Base-by-base conservation (phyloP, 2,329 filamentous ascomycete species). In the Xylariales sp. region DNA sequence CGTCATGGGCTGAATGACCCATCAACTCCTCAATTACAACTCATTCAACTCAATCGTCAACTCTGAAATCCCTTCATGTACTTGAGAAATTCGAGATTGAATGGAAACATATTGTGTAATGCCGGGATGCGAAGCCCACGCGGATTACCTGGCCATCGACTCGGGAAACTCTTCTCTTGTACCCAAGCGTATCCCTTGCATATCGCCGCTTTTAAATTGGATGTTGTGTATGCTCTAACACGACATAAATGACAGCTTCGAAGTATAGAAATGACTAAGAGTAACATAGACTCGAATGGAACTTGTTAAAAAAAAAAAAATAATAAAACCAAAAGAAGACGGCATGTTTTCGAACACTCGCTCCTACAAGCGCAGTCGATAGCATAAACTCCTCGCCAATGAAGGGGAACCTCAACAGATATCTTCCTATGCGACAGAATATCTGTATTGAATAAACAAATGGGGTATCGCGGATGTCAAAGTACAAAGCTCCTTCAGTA, bases 391-490 rank as follows among this genome's bases (percentile, higher is more conserved):
- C 58, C 59, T 30, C 18, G n/a, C 49, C 36, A 5, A 56, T 9
- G 59, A 48, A 54, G 36, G 23, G 34, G 39, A 39, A 5, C 34
- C n/a, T 57, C 28, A 14, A 53, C 36, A 43, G n/a, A 32, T 12
- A 48, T 48, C 14, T 46, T 36, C 12, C 36, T 64, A 32, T 61
- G 56, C 32, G 46, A 54, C 36, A 56, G 52, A 56, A 50, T 23
- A 23, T 49, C 12, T 62, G 59, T 28, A 52, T 50, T 45, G 58
- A 61, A 49, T 18, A 57, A 65, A 64, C 49, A 69, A 39, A 72
- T 59, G 54, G 70, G 70, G 70, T 72, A 72, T 72, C 69, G 56
- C 50, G 34, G 58, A 61, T 49, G 56, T 65, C 23, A 63, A 65
- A 55, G 56, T 45, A 56, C 57, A 62, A 41, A 41, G 45, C 36